A percentile compares a stretch with the other conserved stretches of the same genome.
Conservation (phyloP, 495 filamentous ascomycete genomes). For the Massariosphaeria phaeospora region DNA sequence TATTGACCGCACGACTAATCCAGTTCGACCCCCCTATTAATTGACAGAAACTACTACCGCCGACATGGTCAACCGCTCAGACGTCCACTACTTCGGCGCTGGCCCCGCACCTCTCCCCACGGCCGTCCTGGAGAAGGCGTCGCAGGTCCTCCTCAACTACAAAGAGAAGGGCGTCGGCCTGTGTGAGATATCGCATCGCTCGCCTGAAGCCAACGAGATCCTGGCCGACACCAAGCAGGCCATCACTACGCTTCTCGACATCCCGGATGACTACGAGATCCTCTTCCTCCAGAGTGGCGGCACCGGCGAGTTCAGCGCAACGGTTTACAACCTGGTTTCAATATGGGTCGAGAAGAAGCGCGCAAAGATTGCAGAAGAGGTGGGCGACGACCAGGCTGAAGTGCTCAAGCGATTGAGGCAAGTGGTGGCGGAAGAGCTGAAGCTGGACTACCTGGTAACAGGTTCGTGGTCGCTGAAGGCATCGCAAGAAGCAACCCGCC, state of each 20-base stretch:
- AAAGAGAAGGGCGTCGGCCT: slow-evolving; percentile 73
- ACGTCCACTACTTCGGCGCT: slow-evolving; percentile 77
- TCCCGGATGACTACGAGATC: slow-evolving; percentile 71
- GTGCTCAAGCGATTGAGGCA: slow-evolving; percentile 57
- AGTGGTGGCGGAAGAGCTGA: slow-evolving; percentile 61
- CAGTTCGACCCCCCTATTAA: too few relatives aligned
- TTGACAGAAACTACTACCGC: not conserved
- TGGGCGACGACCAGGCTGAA: slow-evolving; percentile 43
- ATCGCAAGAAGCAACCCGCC: slow-evolving; percentile 71
- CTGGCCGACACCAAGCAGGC: slow-evolving; percentile 38
- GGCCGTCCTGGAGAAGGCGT: slow-evolving; percentile 65
- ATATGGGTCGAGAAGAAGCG: slow-evolving; percentile 70
- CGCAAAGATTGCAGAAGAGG: slow-evolving; percentile 38
- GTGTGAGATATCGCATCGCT: slow-evolving; percentile 86
- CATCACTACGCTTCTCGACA: slow-evolving; percentile 56
- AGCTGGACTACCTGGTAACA: slow-evolving; percentile 85
- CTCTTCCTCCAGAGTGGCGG: slow-evolving; percentile 82
- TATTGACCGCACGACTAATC: too few relatives aligned
- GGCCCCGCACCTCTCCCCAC: slow-evolving; percentile 82
- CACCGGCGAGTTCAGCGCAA: slow-evolving; percentile 74
- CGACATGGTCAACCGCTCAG: slow-evolving; percentile 53
- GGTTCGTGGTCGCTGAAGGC: slow-evolving; percentile 93
- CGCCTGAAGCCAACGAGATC: slow-evolving; percentile 57
- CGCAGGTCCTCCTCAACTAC: slow-evolving; percentile 74
- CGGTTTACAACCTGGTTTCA: slow-evolving; percentile 72